phyloP scores from a whole-genome alignment of 306 rosid species.

The Lathyrus tuberosus region DNA sequence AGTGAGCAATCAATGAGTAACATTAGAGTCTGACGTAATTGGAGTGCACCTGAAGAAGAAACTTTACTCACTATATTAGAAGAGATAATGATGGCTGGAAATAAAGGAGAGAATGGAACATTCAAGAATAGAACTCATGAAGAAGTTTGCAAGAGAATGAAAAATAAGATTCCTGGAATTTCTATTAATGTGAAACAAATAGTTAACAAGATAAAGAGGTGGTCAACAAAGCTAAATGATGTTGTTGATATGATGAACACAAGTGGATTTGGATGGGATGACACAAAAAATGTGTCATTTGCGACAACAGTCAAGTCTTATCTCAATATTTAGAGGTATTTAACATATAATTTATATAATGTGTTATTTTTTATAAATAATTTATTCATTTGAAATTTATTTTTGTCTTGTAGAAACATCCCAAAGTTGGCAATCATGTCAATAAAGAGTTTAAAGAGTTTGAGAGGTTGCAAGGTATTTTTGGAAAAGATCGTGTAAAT shows the following conservation, averaged over 20 bases:
- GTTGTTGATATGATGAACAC: background rate
- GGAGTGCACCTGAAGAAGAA: background rate
- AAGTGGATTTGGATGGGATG: background rate
- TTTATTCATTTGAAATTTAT: no score
- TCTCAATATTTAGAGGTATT: background rate
- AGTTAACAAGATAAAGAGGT: background rate
- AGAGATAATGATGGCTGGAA: background rate
- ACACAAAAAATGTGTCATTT: background rate
- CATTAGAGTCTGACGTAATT: background rate
- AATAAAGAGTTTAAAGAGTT: constrained; percentile 1
- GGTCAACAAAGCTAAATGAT: background rate
- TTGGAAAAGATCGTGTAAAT: background rate
- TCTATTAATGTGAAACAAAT: background rate
- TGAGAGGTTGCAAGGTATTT: background rate
- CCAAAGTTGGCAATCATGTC: background rate
- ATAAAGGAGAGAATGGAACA: background rate
- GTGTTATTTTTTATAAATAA: background rate
- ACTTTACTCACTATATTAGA: background rate
- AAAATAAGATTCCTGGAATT: background rate
- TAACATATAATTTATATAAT: background rate
- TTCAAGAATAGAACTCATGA: background rate
- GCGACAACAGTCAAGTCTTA: background rate
- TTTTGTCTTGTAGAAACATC: background rate
- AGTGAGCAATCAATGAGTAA: constrained; percentile 4
- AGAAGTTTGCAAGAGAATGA: background rate